phyloP scores from a whole-genome alignment of 768 basidiomycete genomes.

The Cystobasidium onofrii region DNA sequence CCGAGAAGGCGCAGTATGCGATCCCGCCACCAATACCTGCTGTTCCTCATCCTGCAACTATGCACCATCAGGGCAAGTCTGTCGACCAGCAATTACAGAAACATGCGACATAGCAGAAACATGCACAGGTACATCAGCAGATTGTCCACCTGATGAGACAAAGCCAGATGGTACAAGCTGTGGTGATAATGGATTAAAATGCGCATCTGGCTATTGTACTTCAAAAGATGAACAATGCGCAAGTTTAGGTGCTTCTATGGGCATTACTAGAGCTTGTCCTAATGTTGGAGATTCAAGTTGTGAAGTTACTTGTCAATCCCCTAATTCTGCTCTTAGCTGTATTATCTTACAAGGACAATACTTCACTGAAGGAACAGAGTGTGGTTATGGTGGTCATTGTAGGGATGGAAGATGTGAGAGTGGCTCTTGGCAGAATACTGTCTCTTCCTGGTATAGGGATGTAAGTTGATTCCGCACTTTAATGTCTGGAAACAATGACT shows the following conservation, averaged over 20 bases:
- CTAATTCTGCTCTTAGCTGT: conserved; percentile 56
- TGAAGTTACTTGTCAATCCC: conserved; percentile 72
- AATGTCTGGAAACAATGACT: background rate
- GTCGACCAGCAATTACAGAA: conserved; percentile 60
- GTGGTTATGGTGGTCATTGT: conserved; percentile 70
- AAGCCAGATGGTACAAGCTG: conserved; percentile 53
- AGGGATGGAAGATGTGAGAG: conserved; percentile 56
- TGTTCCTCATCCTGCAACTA: conserved; percentile 65
- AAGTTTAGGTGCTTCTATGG: conserved; percentile 30
- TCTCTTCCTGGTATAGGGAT: conserved; percentile 48
- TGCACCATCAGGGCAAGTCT: conserved; percentile 52
- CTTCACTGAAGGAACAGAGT: conserved; percentile 73
- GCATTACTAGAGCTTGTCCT: conserved; percentile 31
- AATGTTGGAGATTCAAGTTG: conserved; percentile 61
- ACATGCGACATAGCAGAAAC: conserved; percentile 56
- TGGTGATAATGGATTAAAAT: conserved; percentile 15
- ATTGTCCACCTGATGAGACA: conserved; percentile 62
- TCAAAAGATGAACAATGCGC: conserved; percentile 32
- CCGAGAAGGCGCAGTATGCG: conserved; percentile 62
- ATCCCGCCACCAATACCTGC: conserved; percentile 66
- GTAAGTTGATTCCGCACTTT: background rate
- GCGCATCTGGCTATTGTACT: conserved; percentile 33
- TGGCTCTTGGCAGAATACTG: conserved; percentile 56
- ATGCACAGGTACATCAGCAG: conserved; percentile 65
- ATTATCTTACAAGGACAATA: conserved; percentile 59